Percentiles rank a stretch among this genome's conserved stretches.
phyloP scores from a whole-genome alignment of 78 protist genomes.

The Dictyostelium purpureum region DNA sequence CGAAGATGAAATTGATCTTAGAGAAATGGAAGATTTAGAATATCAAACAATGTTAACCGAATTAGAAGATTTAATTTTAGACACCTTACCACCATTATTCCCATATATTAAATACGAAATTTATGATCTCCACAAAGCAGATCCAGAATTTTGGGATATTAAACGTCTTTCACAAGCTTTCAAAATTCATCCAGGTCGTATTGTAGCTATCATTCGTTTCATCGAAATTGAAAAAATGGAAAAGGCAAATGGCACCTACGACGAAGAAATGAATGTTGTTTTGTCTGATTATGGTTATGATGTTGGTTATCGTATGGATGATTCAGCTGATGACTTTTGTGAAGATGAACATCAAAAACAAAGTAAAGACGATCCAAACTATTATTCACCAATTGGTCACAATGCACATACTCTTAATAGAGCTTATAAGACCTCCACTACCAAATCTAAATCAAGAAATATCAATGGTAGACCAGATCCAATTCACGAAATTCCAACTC shows the following conservation, averaged over 20 bases:
- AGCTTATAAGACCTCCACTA: neutral
- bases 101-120: neutral
- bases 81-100: neutral
- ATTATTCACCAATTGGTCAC: neutral
- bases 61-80: neutral
- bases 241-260: neutral
- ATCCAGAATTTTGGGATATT: conserved; percentile 26
- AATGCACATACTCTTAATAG: neutral
- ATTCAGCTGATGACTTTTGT: neutral
- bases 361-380: neutral
- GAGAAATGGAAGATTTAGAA: neutral
- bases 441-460: neutral
- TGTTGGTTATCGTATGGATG: conserved; percentile 42
- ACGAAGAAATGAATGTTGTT: no score
- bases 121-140: neutral
- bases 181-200: conserved; percentile 41
- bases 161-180: conserved; percentile 33
- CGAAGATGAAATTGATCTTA: neutral
- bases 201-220: conserved; percentile 50
- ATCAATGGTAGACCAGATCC: conserved; percentile 8
- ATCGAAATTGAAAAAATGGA: conserved; percentile 42
- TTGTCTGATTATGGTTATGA: no score
- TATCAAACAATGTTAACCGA: neutral
- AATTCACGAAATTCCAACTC: conserved; percentile 36
- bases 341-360: neutral